Conservation (phyloP, 2,329 filamentous ascomycete species). For the Mycogone perniciosa region DNA sequence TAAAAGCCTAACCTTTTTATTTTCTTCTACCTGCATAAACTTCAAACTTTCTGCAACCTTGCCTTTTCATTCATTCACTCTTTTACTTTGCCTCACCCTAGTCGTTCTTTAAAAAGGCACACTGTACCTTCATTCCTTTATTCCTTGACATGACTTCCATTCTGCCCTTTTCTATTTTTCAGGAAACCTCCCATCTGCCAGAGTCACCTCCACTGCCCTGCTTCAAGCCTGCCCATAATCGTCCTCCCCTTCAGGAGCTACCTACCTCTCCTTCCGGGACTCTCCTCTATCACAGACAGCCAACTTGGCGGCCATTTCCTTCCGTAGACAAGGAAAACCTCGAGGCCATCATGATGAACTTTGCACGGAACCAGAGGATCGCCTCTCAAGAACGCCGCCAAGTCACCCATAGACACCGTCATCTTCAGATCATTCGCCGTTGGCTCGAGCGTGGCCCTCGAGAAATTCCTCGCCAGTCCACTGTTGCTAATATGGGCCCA, state of each 20-base stretch:
- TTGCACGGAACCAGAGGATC: constrained; percentile 14
- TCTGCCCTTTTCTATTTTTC: not conserved
- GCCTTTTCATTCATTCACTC: not conserved
- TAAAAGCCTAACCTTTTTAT: not conserved
- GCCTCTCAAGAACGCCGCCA: constrained; percentile 8
- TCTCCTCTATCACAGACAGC: constrained; percentile 17
- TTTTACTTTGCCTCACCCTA: not conserved
- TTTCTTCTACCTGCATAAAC: not conserved
- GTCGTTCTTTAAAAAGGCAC: no score
- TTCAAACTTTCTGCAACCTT: not conserved
- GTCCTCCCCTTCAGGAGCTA: constrained; percentile 24
- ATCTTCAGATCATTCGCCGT: constrained; percentile 6
- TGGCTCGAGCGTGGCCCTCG: not conserved
- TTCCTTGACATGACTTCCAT: not conserved
- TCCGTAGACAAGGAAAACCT: constrained; percentile 25
- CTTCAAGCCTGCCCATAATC: constrained; percentile 10
- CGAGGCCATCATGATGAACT: constrained; percentile 13
- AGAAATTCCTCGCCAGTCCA: not conserved
- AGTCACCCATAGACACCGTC: constrained; percentile 9
- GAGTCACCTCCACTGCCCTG: not conserved
- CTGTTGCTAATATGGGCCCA: constrained; percentile 17
- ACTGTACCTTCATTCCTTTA: not conserved
- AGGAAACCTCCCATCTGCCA: not conserved
- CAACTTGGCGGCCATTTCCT: constrained; percentile 19
- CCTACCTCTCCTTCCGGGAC: constrained; percentile 18